phyloP scores from a whole-genome alignment of 768 basidiomycete genomes.

The Tricholoma matsutake region DNA sequence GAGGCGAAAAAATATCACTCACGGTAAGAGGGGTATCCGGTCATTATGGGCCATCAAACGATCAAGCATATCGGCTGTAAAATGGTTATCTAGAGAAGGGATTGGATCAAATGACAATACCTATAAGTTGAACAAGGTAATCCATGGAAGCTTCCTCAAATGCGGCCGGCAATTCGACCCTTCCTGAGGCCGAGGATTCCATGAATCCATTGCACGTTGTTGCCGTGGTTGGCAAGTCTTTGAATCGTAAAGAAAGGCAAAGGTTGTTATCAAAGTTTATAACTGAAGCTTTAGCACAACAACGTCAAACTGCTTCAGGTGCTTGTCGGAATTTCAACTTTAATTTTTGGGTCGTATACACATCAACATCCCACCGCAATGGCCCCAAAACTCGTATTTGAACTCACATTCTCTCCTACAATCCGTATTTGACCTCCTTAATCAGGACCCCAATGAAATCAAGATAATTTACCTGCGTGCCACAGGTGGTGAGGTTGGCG shows the following conservation, averaged over 20 bases:
- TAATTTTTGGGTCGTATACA: too few relatives aligned
- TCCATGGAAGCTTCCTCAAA: conserved; percentile 87
- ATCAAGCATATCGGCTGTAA: conserved; percentile 90
- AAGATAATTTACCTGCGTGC: conserved; percentile 99
- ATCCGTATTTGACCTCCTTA: conserved; percentile 6
- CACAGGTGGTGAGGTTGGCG: conserved; percentile 99
- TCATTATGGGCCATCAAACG: conserved; percentile 96
- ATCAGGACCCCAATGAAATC: conserved; percentile 92
- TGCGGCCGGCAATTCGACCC: conserved; percentile 75
- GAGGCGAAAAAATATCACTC: conserved; percentile 29
- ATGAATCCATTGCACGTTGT: conserved; percentile 76
- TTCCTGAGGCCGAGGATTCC: conserved; percentile 64
- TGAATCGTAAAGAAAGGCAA: conserved; percentile 1
- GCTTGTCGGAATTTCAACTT: conserved; percentile 50
- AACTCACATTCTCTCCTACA: not conserved
- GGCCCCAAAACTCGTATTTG: conserved; percentile 77
- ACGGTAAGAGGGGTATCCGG: conserved; percentile 87
- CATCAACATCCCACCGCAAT: too few relatives aligned
- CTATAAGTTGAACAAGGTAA: conserved; percentile 83
- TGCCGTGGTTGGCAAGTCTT: conserved; percentile 26
- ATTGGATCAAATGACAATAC: conserved; percentile 39
- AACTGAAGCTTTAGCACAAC: conserved; percentile 29
- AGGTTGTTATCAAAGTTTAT: conserved; percentile 5
- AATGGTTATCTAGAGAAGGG: conserved; percentile 12
- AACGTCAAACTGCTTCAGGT: conserved; percentile 43